phyloP scores from a whole-genome alignment of 1,139 yeast species.

The Saccharomyces hybrid region DNA sequence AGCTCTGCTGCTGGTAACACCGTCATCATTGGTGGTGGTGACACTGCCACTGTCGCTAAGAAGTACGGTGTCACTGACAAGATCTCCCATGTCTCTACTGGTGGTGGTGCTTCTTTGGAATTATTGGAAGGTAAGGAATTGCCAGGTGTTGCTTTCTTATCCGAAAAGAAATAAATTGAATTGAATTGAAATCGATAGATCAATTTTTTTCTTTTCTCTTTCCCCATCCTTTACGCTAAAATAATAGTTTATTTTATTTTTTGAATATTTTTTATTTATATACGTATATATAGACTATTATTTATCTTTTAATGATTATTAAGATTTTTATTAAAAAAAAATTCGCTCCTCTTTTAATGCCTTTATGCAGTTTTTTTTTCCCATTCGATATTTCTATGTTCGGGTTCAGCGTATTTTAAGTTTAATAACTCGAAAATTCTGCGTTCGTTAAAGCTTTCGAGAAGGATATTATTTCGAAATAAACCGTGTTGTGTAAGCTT shows the following conservation, averaged over 20 bases:
- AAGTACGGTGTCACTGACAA: constrained; percentile 91
- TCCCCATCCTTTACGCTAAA: background rate
- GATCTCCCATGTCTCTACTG: constrained; percentile 94
- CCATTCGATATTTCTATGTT: constrained; percentile 28
- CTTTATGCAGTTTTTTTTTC: background rate
- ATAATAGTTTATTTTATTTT: background rate
- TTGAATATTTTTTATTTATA: background rate
- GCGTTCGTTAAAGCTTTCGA: constrained; percentile 43
- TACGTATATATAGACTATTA: background rate
- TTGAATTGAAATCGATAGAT: background rate
- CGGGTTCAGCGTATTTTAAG: constrained; percentile 40
- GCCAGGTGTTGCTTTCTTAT: constrained; percentile 91
- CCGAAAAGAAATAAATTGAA: constrained; percentile 45
- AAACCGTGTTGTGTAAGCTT: constrained; percentile 46
- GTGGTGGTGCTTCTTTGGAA: constrained; percentile 99
- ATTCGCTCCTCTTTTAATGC: background rate
- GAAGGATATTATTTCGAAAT: constrained; percentile 29
- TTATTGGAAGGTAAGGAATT: constrained; percentile 94
- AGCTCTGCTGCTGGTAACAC: constrained; percentile 85
- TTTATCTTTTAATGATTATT: background rate
- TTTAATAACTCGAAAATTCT: constrained; percentile 43
- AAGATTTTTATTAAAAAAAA: background rate
- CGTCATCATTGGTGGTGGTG: constrained; percentile 98
- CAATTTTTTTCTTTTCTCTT: background rate
- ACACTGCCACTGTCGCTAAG: constrained; percentile 97